Conservation (phyloP, 2,329 filamentous ascomycete species). For the Clarireedia paspali region DNA sequence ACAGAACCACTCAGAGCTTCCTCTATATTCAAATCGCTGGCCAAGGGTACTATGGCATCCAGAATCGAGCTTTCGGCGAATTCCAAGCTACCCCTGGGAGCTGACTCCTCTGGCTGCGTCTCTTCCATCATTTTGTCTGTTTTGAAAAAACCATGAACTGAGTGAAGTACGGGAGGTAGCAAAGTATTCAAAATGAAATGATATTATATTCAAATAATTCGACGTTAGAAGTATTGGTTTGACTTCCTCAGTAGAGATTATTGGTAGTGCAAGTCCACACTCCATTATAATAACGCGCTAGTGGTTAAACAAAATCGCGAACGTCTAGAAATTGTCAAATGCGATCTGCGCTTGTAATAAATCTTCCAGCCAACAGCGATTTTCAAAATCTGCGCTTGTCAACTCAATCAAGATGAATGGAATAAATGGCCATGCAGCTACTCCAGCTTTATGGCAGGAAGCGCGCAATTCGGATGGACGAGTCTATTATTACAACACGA, state of each 20-base stretch:
- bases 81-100: constrained; percentile 32
- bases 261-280: neutral
- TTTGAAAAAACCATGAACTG: neutral
- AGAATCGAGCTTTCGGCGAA: constrained; percentile 53
- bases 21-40: constrained; percentile 47
- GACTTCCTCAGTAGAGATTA: neutral
- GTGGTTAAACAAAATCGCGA: constrained; percentile 6
- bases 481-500: constrained; percentile 82
- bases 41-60: constrained; percentile 51
- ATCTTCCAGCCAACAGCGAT: constrained; percentile 2
- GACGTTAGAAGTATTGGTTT: neutral
- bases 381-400: neutral
- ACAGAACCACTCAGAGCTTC: constrained; percentile 39
- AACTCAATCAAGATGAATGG: constrained; percentile 19
- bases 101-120: constrained; percentile 25
- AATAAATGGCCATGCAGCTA: constrained; percentile 25
- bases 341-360: neutral
- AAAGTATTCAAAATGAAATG: neutral
- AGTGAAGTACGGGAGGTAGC: neutral
- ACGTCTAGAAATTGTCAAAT: constrained; percentile 2
- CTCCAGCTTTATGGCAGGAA: constrained; percentile 65
- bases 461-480: constrained; percentile 74
- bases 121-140: constrained; percentile 23
- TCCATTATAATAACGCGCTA: constrained; percentile 1
- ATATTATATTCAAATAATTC: neutral